Evolutionary conservation across 176 grass and related monocot species (phyloP), one percentile per base, ranked within the genome.

Genomic region (Bolboschoenus planiculmis): DNA sequence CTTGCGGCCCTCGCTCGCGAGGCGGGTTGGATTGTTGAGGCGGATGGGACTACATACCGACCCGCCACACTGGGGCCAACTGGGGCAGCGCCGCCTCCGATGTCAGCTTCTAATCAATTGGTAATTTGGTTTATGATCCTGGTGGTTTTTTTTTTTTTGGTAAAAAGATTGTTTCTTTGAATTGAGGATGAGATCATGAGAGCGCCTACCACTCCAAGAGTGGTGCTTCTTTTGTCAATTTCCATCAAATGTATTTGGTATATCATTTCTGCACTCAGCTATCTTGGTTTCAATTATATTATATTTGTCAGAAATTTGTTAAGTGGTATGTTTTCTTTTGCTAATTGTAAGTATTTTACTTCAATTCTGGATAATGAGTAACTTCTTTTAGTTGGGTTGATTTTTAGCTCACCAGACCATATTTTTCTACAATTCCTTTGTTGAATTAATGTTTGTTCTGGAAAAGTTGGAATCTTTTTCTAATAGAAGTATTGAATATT

Each of bases 1-100:
- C 92, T 97, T 56, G 95, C 95, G 39, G 92, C 92, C 57, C 92
- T 97, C 47, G 95, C 95, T 40, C 95, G 90, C 37, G 87, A 93
- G 81, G 95, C 92, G 23, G 95, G 95, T 0, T 97, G 95, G 95
- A 85, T 88, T 7, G 92, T 97, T 50, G 86, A 97, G 3, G 51
- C 92, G 20, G 88, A 97, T 39, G 95, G 95, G 24, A 97, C 92
- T 81, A 94, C 95, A 21, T 94, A 92, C 54, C 90, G 92, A 55
- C 78, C 88, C 24, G 83, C 79, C 11, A 60, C 39, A 0, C 40
- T 4, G 11, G 83, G 42, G 13, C 71, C 57, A 56, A 30, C n/a
- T 53, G 55, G 15, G 23, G 18, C 26, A 13, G 44, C 35, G 55
- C 46, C 33, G 30, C 56, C 78, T 29, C 59, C 78, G 1, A 67